Evolutionary conservation across 2,329 filamentous ascomycete genomes (phyloP), one percentile per base, ranked within the genome.

Genomic region (Penicillium sclerotiorum): DNA sequence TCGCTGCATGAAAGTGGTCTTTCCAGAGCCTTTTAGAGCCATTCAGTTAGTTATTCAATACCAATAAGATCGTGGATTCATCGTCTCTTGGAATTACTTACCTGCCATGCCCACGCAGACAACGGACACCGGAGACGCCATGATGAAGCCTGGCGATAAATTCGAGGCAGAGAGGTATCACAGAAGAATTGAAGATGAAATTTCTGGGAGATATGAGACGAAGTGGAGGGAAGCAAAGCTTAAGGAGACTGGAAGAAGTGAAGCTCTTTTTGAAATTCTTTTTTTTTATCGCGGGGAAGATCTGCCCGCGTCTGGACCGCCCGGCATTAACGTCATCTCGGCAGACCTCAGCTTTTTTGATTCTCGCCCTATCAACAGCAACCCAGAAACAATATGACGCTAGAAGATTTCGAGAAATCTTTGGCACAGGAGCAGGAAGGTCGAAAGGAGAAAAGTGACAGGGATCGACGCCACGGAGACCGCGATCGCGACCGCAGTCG

Each of bases 1-100:
- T 65, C 94, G 86, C 70, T 97, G 93, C 93, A 99, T 97, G 69
- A 99, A 99, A 0, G 95, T 99, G n/a, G 94, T 99, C 79, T 99
- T 99, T 65, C 94, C 94, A 13, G 91, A 95, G 63, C 94, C 87
- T 89, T 59, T 11, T 8, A n/a, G 23, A 39, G 25, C 13, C 40
- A 43, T 43, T 25, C 56, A 22, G 49, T 50, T 23, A 8, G 40
- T 15, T 2, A n/a, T 33, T 13, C 8, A 6, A n/a, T n/a, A n/a
- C n/a, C n/a, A n/a, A n/a, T n/a, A n/a, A n/a, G n/a, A n/a, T n/a
- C n/a, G n/a, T n/a, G n/a, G n/a, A n/a, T n/a, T n/a, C n/a, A n/a
- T n/a, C n/a, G n/a, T n/a, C n/a, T n/a, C n/a, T n/a, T n/a, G n/a
- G n/a, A n/a, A n/a, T n/a, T n/a, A n/a, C 76, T 65, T 74, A 87